Evolutionary conservation across 1,284 basidiomycete species (phyloP), one percentile per base, ranked within the genome.

Genomic region (Coniferiporia sulphurascens): DNA sequence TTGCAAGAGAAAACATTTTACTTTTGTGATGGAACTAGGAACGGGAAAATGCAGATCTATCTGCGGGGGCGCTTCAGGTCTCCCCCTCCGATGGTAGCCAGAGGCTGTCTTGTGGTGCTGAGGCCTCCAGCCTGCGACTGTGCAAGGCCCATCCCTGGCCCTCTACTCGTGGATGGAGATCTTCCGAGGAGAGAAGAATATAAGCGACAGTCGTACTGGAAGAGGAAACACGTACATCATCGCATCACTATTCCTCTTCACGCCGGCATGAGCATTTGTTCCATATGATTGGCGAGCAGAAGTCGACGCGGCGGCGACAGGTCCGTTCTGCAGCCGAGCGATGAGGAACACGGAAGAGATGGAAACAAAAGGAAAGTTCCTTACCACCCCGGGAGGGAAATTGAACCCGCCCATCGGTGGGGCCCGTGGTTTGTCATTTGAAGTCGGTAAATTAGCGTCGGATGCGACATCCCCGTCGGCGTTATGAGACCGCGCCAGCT

Each of bases 371-470:
- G 44, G 41, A 63, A 50, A 46, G 17, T 19, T 49, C 55, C 65
- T 52, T 65, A 80, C 80, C 68, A 73, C 69, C n/a, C 76, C 78
- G 45, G 75, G 66, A 1, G 80, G 78, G 61, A 81, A 80, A 65
- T 79, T 73, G 65, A 82, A 85, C 0, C 79, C 80, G 34, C 83
- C 82, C 64, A 77, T 72, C 0, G 82, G 76, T 4, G 76, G 71
- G 15, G 72, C 71, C 17, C 68, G 38, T 5, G 74, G 60, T 12
- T 70, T 71, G 52, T 67, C 70, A 32, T 45, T 6, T 1, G 63
- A 55, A 6, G 54, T 63, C 7, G 27, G 62, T 15, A 53, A 56
- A 35, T 17, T 57, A 19, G 44, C 19, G 22, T 44, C 59, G 27
- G 68, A 49, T 4, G 65, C 41, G 13, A 44, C 56, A 52, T 52